phyloP scores from a whole-genome alignment of 768 basidiomycete species.

The Suillus subalutaceus region DNA sequence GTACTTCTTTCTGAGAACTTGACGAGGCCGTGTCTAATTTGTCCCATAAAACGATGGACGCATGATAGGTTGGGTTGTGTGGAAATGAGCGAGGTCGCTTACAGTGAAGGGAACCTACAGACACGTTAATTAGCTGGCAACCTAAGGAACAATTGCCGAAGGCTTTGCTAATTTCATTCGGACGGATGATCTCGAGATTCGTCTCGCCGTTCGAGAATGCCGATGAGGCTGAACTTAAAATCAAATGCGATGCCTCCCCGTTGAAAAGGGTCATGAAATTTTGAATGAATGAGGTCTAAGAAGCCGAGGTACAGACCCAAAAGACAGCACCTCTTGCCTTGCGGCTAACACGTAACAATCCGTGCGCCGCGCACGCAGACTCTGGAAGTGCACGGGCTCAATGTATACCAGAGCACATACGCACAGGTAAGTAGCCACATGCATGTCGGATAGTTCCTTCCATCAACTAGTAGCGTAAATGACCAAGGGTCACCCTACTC shows the following conservation, averaged over 20 bases:
- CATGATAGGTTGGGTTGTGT: slow-evolving; percentile 25
- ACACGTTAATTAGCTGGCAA: slow-evolving; percentile 29
- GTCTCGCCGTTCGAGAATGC: slow-evolving; percentile 30
- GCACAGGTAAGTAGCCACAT: slow-evolving; percentile 2
- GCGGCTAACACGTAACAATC: slow-evolving; percentile 12
- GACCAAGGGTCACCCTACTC: slow-evolving; percentile 3
- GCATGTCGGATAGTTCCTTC: neutral
- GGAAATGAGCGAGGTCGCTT: slow-evolving; percentile 36
- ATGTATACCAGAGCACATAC: slow-evolving; percentile 1
- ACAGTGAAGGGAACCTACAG: slow-evolving; percentile 25
- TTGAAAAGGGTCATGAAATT: slow-evolving; percentile 30
- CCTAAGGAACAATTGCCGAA: slow-evolving; percentile 33
- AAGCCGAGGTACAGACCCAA: slow-evolving; percentile 11
- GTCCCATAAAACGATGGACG: slow-evolving; percentile 20
- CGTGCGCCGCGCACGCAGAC: slow-evolving; percentile 5
- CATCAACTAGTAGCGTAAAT: slow-evolving; percentile 5
- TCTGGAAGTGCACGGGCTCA: slow-evolving; percentile 6
- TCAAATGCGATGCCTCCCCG: slow-evolving; percentile 31
- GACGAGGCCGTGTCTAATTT: slow-evolving; percentile 34
- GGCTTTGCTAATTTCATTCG: slow-evolving; percentile 34
- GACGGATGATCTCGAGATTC: slow-evolving; percentile 17
- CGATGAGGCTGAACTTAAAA: slow-evolving; percentile 23
- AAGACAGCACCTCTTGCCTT: slow-evolving; percentile 5
- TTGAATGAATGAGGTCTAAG: slow-evolving; percentile 18
- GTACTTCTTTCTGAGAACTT: slow-evolving; percentile 11